These are phyloP conservation scores for Camellia lanceoleosa DNA, from an alignment of 148 eudicot species.

Conservation along the genomic window DNA sequence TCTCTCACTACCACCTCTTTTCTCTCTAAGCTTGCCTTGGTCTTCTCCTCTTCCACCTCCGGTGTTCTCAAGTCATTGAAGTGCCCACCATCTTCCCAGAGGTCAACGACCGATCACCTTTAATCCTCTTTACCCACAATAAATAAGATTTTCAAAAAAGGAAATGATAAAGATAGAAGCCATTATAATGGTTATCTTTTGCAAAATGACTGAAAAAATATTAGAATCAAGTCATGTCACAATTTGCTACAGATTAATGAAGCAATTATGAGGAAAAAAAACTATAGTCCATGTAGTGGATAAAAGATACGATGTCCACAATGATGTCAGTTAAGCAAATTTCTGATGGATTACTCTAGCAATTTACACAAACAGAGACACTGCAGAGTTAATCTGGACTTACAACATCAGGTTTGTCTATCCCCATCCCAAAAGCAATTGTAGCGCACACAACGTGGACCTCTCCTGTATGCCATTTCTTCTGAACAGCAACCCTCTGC, in stretches of 20 bases:
- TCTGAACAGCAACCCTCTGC: slow-evolving; percentile 77
- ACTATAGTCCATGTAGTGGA: background rate
- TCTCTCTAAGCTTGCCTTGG: no score
- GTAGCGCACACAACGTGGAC: slow-evolving; percentile 97
- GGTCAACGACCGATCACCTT: no score
- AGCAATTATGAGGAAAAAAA: background rate
- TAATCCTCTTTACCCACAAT: no score
- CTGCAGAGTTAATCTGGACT: slow-evolving; percentile 35
- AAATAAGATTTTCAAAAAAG: background rate
- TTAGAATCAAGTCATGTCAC: background rate
- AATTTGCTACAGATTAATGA: background rate
- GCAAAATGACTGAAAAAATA: background rate
- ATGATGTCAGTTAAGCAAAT: background rate
- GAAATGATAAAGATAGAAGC: background rate
- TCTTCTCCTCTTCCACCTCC: no score
- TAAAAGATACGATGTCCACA: background rate
- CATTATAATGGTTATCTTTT: background rate
- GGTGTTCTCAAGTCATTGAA: no score
- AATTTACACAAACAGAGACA: slow-evolving; percentile 12
- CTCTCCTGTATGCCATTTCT: slow-evolving; percentile 94
- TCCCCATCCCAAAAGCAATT: slow-evolving; percentile 99
- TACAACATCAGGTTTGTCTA: slow-evolving; percentile 96
- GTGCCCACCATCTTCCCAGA: no score
- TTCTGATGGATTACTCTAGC: slow-evolving; percentile 7
- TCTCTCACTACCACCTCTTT: no score